Percentiles rank a stretch among this genome's conserved stretches.
Evolutionary conservation across 257 asterid genomes (phyloP).

Genomic region (Datura wrightii): DNA sequence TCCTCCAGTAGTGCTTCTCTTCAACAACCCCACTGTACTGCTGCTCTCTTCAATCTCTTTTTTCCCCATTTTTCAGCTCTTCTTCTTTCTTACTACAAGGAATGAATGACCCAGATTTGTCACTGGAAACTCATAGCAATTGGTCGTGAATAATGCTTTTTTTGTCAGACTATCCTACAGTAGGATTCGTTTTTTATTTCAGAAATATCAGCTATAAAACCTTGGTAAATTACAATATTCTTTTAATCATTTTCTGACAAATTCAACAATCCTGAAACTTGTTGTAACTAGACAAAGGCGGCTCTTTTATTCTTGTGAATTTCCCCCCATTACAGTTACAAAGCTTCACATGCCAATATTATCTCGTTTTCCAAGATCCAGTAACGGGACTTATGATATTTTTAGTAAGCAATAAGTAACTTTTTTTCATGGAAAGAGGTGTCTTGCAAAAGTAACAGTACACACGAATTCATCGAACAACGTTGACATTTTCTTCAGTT

Average conservation of each 20-base stretch:
- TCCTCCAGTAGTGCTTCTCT: slow-evolving; percentile 51
- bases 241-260: slow-evolving; percentile 33
- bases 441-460: neutral
- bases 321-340: neutral
- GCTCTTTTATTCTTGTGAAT: neutral
- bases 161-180: neutral
- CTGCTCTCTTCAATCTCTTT: slow-evolving; percentile 75
- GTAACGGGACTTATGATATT: neutral
- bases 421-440: neutral
- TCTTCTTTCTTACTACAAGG: neutral
- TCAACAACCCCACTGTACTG: slow-evolving; percentile 50
- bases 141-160: neutral
- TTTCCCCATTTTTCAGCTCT: slow-evolving; percentile 47
- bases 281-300: neutral
- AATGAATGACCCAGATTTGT: slow-evolving; percentile 20
- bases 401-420: neutral
- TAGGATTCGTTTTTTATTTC: neutral
- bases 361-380: neutral
- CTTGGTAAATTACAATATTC: neutral
- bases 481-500: neutral
- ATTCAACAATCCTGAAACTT: slow-evolving; percentile 14
- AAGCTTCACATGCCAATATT: neutral
- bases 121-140: neutral
- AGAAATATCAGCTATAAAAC: neutral
- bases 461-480: neutral